These are phyloP conservation scores for Solanum corneliomulleri DNA, from an alignment of 257 asterid species.

Conservation along the genomic window DNA sequence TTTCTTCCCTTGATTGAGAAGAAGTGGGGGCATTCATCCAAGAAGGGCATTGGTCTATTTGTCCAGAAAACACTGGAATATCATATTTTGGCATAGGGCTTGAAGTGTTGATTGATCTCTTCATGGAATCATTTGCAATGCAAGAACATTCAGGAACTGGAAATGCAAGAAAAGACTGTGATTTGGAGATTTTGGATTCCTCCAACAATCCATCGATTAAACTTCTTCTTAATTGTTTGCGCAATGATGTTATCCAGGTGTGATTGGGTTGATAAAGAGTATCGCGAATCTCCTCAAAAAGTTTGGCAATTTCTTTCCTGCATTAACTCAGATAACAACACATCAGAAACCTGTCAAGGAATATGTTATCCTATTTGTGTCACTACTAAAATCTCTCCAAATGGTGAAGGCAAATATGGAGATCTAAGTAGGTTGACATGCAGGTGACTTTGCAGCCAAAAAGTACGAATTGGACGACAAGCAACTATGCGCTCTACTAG, in stretches of 20 bases:
- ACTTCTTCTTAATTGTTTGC: slow-evolving; percentile 50
- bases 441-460: not conserved
- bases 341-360: not conserved
- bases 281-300: slow-evolving; percentile 59
- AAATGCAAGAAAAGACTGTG: slow-evolving; percentile 59
- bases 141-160: slow-evolving; percentile 88
- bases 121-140: slow-evolving; percentile 10
- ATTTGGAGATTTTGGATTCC: slow-evolving; percentile 38
- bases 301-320: slow-evolving; percentile 52
- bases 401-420: not conserved
- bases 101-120: slow-evolving; percentile 18
- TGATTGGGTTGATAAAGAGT: slow-evolving; percentile 70
- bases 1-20: slow-evolving; percentile 28
- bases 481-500: not conserved
- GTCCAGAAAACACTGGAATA: slow-evolving; percentile 24
- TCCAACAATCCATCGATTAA: slow-evolving; percentile 40
- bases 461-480: not conserved
- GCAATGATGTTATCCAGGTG: slow-evolving; percentile 56
- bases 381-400: not conserved
- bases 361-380: not conserved
- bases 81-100: slow-evolving; percentile 21
- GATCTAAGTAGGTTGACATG: not conserved
- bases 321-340: not conserved
- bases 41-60: slow-evolving; percentile 50
- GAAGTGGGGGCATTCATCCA: slow-evolving; percentile 34